A percentile compares a stretch with the other conserved stretches of the same genome.
Conservation (phyloP, 2,329 filamentous ascomycete species). For the Aspergillus thermomutatus region DNA sequence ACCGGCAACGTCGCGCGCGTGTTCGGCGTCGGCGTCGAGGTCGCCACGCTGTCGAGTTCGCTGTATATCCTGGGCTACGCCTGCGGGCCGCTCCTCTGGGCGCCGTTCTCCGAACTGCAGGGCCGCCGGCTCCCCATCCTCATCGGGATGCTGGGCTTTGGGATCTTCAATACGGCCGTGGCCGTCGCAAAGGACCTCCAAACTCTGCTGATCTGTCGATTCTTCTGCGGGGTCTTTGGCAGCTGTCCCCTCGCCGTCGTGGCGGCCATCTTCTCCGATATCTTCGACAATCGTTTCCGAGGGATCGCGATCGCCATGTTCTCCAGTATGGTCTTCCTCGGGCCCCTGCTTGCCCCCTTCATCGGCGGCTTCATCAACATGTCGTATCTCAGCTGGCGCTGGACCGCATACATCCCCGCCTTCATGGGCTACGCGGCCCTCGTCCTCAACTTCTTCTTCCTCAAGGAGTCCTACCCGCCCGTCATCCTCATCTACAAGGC, state of each 20-base stretch:
- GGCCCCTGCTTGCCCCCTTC: conserved; percentile 49
- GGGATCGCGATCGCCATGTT: conserved; percentile 45
- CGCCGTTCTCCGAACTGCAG: conserved; percentile 57
- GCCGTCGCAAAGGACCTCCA: conserved; percentile 38
- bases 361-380: conserved; percentile 48
- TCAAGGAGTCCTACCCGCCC: conserved; percentile 54
- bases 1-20: conserved; percentile 51
- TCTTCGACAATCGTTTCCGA: conserved; percentile 44
- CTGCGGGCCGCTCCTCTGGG: conserved; percentile 58
- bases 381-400: conserved; percentile 46
- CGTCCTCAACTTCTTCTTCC: conserved; percentile 33
- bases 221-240: conserved; percentile 45
- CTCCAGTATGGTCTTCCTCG: conserved; percentile 51
- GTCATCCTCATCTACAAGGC: conserved; percentile 53
- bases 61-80: conserved; percentile 50
- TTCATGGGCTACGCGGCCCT: conserved; percentile 51
- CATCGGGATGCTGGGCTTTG: conserved; percentile 39
- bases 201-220: conserved; percentile 38
- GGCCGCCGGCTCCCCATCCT: conserved; percentile 52
- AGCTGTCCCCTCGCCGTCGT: conserved; percentile 40
- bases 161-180: conserved; percentile 43
- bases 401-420: conserved; percentile 47
- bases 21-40: conserved; percentile 42
- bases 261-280: conserved; percentile 43
- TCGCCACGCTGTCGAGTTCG: conserved; percentile 42